These are phyloP conservation scores for Scleroderma bovista DNA, from an alignment of 768 basidiomycete species.

Conservation along the genomic window DNA sequence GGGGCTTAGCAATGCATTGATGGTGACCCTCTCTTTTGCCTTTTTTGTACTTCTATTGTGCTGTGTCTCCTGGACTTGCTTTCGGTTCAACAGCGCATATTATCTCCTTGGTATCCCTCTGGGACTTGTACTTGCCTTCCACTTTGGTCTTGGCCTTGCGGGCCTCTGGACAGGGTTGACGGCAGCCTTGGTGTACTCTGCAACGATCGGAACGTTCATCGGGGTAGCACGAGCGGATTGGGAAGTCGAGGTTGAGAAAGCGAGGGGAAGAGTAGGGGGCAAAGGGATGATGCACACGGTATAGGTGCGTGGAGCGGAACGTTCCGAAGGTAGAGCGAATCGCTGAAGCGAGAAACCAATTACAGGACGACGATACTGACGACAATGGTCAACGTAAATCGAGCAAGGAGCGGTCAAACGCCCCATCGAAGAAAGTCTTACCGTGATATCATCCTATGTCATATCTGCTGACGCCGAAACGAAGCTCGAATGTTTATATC, in stretches of 20 bases:
- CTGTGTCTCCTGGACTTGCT: conserved; percentile 43
- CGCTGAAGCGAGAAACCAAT: too few species aligned
- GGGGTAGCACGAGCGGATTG: conserved; percentile 57
- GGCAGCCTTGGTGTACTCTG: conserved; percentile 58
- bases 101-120: conserved; percentile 82
- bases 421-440: too few species aligned
- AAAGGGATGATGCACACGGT: conserved; percentile 26
- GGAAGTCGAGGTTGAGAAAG: conserved; percentile 46
- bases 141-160: conserved; percentile 45
- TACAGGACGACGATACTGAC: too few species aligned
- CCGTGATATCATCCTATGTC: too few species aligned
- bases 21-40: neutral
- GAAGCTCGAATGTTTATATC: too few species aligned
- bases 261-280: conserved; percentile 32
- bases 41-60: neutral
- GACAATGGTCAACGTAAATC: too few species aligned
- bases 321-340: too few species aligned
- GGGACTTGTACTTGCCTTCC: conserved; percentile 75
- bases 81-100: conserved; percentile 61
- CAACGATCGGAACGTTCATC: conserved; percentile 46
- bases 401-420: too few species aligned
- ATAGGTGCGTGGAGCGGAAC: neutral
- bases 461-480: too few species aligned
- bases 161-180: conserved; percentile 89
- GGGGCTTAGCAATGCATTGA: neutral